phyloP scores from a whole-genome alignment of 202 grass and related monocot species.

The Carex arenaria region DNA sequence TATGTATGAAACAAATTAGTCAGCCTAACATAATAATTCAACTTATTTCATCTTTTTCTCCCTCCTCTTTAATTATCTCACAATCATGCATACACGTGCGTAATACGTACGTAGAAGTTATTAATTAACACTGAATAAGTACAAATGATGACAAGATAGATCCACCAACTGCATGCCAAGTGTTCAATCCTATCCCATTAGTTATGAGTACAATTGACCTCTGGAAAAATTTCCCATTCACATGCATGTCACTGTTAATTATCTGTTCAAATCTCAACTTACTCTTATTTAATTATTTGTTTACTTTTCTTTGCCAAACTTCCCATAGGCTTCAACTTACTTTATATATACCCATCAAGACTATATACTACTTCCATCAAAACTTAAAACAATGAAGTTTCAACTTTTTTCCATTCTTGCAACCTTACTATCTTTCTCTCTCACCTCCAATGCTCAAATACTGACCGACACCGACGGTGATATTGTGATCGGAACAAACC shows the following conservation, averaged over 20 bases:
- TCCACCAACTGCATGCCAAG: not conserved
- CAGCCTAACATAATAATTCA: no score
- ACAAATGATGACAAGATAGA: no score
- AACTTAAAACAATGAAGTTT: not conserved
- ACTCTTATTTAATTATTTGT: not conserved
- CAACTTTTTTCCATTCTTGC: slow-evolving; percentile 6
- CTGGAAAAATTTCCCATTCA: not conserved
- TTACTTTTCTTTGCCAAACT: not conserved
- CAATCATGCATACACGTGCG: no score
- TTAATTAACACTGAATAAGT: no score
- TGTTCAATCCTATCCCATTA: not conserved
- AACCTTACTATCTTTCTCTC: slow-evolving; percentile 9
- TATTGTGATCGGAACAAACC: slow-evolving; percentile 23
- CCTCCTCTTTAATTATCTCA: no score
- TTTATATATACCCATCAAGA: not conserved
- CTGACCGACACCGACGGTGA: slow-evolving; percentile 48
- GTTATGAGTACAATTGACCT: not conserved
- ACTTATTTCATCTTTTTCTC: no score
- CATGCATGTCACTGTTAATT: not conserved
- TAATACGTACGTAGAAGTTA: no score
- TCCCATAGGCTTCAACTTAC: not conserved
- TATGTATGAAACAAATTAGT: no score
- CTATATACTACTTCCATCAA: not conserved
- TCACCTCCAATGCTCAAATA: slow-evolving; percentile 12
- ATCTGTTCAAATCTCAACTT: not conserved